These are phyloP conservation scores for Senna siamea DNA, from an alignment of 306 rosid species.

Conservation along the genomic window DNA sequence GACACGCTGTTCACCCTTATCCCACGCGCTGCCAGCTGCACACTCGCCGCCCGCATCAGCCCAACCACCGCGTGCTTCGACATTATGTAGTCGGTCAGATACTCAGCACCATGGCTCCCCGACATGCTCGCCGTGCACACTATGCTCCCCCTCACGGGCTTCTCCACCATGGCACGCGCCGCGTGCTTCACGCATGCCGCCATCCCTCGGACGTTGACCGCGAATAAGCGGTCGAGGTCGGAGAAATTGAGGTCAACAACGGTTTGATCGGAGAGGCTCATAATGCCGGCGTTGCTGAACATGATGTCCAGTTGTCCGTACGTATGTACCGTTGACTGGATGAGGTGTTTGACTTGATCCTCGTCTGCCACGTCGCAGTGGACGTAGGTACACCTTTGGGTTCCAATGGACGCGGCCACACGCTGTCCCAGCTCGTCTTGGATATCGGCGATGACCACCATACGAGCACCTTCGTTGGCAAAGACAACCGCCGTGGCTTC, in stretches of 20 bases:
- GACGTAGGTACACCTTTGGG: constrained; percentile 43
- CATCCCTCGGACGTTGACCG: constrained; percentile 52
- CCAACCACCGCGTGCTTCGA: constrained; percentile 75
- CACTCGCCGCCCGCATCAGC: constrained; percentile 49
- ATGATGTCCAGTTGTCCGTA: constrained; percentile 56
- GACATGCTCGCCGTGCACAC: constrained; percentile 57
- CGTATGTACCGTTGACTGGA: constrained; percentile 41
- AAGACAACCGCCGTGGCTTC: constrained; percentile 59
- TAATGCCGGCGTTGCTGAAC: constrained; percentile 63
- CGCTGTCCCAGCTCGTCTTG: constrained; percentile 49
- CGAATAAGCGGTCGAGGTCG: constrained; percentile 39
- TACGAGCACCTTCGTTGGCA: constrained; percentile 45
- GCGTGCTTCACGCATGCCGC: constrained; percentile 63
- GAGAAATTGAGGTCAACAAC: constrained; percentile 51
- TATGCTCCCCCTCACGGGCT: constrained; percentile 55
- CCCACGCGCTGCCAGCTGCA: constrained; percentile 47
- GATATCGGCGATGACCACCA: constrained; percentile 61
- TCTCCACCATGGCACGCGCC: constrained; percentile 55
- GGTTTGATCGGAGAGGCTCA: constrained; percentile 33
- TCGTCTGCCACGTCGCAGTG: constrained; percentile 64
- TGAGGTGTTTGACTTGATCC: constrained; percentile 48
- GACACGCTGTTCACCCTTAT: constrained; percentile 68
- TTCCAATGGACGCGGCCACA: constrained; percentile 54
- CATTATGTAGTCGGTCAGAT: constrained; percentile 46
- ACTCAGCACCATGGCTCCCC: background rate